Evolutionary conservation across 768 basidiomycete genomes (phyloP).

Genomic region (Amanita pseudoporphyria): DNA sequence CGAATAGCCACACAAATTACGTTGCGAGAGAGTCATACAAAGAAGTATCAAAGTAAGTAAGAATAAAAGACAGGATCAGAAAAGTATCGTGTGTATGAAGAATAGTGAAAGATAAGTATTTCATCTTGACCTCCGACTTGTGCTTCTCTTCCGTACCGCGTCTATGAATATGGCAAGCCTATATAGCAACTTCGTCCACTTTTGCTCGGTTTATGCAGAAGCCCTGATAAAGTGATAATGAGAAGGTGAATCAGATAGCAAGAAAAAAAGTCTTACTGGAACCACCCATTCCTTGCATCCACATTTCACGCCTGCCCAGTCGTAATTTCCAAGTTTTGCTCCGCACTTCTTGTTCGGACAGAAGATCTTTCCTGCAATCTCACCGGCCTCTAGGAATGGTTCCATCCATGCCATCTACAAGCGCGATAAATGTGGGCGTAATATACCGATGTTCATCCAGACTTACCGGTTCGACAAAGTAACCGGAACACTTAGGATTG

Average conservation of each 20-base stretch:
- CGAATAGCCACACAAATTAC: too few species aligned
- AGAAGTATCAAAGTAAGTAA: neutral
- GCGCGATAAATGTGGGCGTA: neutral
- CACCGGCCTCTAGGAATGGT: conserved; percentile 61
- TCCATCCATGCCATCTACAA: conserved; percentile 95
- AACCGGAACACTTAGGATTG: conserved; percentile 87
- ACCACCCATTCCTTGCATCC: conserved; percentile 90
- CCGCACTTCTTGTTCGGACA: conserved; percentile 95
- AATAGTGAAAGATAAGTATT: too few species aligned
- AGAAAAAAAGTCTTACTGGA: conserved; percentile 46
- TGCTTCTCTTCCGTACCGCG: too few species aligned
- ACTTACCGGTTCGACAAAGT: conserved; percentile 92
- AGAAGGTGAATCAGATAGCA: neutral
- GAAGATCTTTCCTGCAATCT: conserved; percentile 77
- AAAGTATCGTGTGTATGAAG: neutral
- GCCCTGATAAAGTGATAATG: conserved; percentile 27
- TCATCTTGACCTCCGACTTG: too few species aligned
- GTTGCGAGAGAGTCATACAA: too few species aligned
- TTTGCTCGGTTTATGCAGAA: conserved; percentile 64
- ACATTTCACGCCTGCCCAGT: conserved; percentile 93
- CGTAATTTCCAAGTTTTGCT: conserved; percentile 89
- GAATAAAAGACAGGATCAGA: too few species aligned
- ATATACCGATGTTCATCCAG: neutral
- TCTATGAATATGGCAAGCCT: neutral
- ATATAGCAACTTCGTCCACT: conserved; percentile 46